These are phyloP conservation scores for Aeminium ludgeri DNA, from an alignment of 495 filamentous ascomycete genomes.

Conservation along the genomic window DNA sequence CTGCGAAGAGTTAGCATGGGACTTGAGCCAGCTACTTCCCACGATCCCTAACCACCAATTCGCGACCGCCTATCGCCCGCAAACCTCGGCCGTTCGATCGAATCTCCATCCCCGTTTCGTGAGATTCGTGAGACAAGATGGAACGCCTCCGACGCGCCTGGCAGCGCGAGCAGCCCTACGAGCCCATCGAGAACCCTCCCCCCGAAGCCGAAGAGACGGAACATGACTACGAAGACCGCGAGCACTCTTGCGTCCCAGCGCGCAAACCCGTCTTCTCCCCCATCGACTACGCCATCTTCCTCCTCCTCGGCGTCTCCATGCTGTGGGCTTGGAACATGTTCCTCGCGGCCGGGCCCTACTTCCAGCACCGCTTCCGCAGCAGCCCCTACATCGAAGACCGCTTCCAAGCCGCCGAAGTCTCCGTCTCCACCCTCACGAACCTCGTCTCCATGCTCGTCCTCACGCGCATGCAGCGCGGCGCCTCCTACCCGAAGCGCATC, in stretches of 20 bases:
- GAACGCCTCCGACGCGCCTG: constrained; percentile 19
- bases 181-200: constrained; percentile 20
- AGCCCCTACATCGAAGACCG: constrained; percentile 52
- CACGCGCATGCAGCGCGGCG: constrained; percentile 57
- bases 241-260: neutral
- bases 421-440: constrained; percentile 72
- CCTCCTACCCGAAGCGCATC: constrained; percentile 73
- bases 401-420: constrained; percentile 78
- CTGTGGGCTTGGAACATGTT: constrained; percentile 99
- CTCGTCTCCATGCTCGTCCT: constrained; percentile 55
- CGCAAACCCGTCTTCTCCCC: constrained; percentile 25
- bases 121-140: constrained; percentile 19
- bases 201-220: constrained; percentile 17
- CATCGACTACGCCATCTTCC: constrained; percentile 71
- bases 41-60: too few relatives aligned
- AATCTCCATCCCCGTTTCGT: too few relatives aligned
- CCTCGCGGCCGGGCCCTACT: constrained; percentile 84
- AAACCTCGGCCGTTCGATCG: too few relatives aligned
- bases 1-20: too few relatives aligned
- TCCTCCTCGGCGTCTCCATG: constrained; percentile 81
- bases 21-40: too few relatives aligned
- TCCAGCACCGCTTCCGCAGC: constrained; percentile 62
- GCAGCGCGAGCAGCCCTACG: constrained; percentile 19
- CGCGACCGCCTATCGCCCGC: too few relatives aligned
- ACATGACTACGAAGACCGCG: neutral